Base-by-base conservation (phyloP, 495 filamentous ascomycete genomes). In the Xylaria palmicola region DNA sequence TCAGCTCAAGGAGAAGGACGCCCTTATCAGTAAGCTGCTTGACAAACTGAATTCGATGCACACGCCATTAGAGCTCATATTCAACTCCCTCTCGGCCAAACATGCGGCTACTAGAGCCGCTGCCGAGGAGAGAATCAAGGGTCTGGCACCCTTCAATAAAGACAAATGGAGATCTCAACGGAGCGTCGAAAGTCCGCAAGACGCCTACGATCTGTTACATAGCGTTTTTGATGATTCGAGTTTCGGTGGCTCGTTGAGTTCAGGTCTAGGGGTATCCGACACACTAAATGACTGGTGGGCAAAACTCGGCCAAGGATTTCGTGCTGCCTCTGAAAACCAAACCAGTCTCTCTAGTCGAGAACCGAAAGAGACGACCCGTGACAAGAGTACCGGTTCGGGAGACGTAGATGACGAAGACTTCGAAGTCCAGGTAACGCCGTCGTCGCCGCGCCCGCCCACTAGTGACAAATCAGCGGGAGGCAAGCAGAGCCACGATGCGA, bases 41-140 rank as follows among this genome's bases (percentile, higher is more conserved):
- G 91, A 95, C 70, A 91, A 90, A 65, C 76, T 94, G n/a, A 88
- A 91, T 59, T 76, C 83, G 0, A 82, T 85, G 45, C 84, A 86
- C 1, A 79, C 83, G 1, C 89, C 92, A 29, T 72, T 93, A 5
- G 84, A 85, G 13, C 78, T 83, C 22, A 79, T 92, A 2, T 91
- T 96, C 74, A 88, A 87, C 15, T 81, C 85, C 15, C 81, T 85
- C 19, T 78, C 82, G 3, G 79, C 83, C 9, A 84, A 81, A 54
- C 72, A 76, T 55, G 81, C 72, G 57, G 59, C 76, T 3, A 73
- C 74, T 22, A 71, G 81, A 49, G 72, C 74, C n/a, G 66, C 65
- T 12, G 79, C 77, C 2, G 83, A 81, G 41, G 73, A 74, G 9
- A 79, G 78, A 53, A 77, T 87, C 17, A 83, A 79, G 47, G 86